Base-by-base conservation (phyloP, 2,329 filamentous ascomycete species). In the Aspergillus tanneri region DNA sequence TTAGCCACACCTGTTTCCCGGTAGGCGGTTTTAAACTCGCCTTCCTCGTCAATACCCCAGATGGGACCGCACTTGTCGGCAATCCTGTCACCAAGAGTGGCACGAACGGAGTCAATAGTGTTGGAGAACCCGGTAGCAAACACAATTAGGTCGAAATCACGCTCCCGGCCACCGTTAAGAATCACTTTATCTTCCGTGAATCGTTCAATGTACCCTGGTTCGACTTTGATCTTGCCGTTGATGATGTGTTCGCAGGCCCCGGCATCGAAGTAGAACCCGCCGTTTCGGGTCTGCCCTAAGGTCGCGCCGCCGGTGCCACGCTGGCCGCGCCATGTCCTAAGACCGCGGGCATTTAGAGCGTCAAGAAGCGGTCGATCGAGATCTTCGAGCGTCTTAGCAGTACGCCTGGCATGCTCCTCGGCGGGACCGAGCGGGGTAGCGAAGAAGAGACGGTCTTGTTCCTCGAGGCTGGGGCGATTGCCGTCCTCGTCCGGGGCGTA, bases 251-350 rank as follows among this genome's bases (percentile, higher is more conserved):
- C 52, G 50, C 62, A 64, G 18, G 62, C 65, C 36, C 65, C 61
- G n/a, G 59, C 60, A 35, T 65, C 61, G 23, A 64, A 62, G 34
- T 65, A 65, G 47, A 59, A 65, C 5, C 62, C 64, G 11, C 65
- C 65, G 43, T 67, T 66, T 3, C 65, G 56, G 1, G 61, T 65
- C 47, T 63, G 57, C 18, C 59, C 57, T 0, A 66, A 52, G 10
- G 63, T 67, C 2, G 46, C 52, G 39, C 53, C 54, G 2, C 68
- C 68, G 2, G 67, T 67, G 22, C 58, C 64, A 19, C 65, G 64
- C 56, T 69, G 68, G 32, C 67, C 68, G 25, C 65, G 63, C 58
- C 65, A 68, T 30, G 61, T 63, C 19, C 59, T 57, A 6, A 66
- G 51, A 12, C 68, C n/a, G n/a, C 67, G 52, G 22, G 56, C 52